A percentile compares a stretch with the other conserved stretches of the same genome.
Evolutionary conservation across 2,329 filamentous ascomycete species (phyloP).

Genomic region (Akanthomyces dipterigenus): DNA sequence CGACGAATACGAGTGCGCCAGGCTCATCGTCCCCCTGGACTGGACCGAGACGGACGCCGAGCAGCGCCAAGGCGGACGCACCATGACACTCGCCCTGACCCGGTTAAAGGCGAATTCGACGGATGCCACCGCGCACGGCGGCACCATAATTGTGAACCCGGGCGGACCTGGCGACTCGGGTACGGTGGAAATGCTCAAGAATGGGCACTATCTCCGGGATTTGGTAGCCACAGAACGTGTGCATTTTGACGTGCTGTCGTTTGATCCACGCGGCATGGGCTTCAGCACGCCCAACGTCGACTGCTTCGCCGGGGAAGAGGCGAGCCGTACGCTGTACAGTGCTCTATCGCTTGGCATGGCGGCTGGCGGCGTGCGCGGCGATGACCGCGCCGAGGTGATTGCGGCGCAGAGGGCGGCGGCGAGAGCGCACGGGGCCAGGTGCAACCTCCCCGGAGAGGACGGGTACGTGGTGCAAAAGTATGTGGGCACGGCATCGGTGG

Average conservation of each 20-base stretch:
- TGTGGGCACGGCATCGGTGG: slow-evolving; percentile 1
- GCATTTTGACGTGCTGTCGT: slow-evolving; percentile 29
- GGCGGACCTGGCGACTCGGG: slow-evolving; percentile 33
- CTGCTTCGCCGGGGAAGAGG: slow-evolving; percentile 23
- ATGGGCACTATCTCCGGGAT: slow-evolving; percentile 19
- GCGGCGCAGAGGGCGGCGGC: neutral
- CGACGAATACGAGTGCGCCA: slow-evolving; percentile 26
- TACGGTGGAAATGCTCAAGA: slow-evolving; percentile 18
- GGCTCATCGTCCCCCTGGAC: slow-evolving; percentile 32
- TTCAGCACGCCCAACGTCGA: slow-evolving; percentile 26
- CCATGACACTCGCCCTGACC: slow-evolving; percentile 27
- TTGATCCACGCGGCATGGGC: slow-evolving; percentile 31
- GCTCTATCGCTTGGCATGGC: slow-evolving; percentile 18
- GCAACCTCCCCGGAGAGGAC: neutral
- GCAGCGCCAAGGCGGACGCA: slow-evolving; percentile 16
- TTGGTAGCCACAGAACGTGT: slow-evolving; percentile 2
- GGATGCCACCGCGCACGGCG: slow-evolving; percentile 29
- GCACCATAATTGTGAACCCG: slow-evolving; percentile 31
- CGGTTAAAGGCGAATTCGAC: slow-evolving; percentile 11
- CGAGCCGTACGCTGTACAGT: slow-evolving; percentile 20
- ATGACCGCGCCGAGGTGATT: neutral
- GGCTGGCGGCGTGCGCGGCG: neutral
- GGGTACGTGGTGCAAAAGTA: neutral
- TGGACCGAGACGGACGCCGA: slow-evolving; percentile 19
- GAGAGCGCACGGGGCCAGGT: neutral